Conservation (phyloP, 441 rosid species). For the Syzygium syzygioides region DNA sequence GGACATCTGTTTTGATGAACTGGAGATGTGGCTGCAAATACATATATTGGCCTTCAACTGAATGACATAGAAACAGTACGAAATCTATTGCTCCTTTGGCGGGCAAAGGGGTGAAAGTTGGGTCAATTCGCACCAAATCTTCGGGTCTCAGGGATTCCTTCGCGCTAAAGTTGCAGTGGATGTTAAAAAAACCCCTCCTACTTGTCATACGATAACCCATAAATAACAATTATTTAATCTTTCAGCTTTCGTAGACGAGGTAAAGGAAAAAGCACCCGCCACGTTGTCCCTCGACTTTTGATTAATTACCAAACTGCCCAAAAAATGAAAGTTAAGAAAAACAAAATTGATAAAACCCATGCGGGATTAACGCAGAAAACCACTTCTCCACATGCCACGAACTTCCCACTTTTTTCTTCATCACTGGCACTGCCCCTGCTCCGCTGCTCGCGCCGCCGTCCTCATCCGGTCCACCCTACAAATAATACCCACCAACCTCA, state of each 20-base stretch:
- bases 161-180: neutral
- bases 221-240: too few species aligned
- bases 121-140: neutral
- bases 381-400: neutral
- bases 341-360: rapidly evolving
- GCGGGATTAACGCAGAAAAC: neutral
- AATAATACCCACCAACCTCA: neutral
- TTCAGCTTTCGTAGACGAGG: too few species aligned
- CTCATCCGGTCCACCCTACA: neutral
- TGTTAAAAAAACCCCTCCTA: too few species aligned
- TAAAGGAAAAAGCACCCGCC: neutral
- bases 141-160: neutral
- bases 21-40: neutral
- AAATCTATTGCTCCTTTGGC: neutral
- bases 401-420: neutral
- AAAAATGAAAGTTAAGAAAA: neutral
- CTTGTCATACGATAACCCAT: too few species aligned
- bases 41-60: neutral
- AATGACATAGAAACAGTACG: neutral
- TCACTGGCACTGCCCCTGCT: neutral
- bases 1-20: neutral
- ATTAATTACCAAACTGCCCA: neutral
- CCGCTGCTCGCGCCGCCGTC: neutral
- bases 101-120: neutral
- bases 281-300: neutral